Evolutionary conservation across 129 eudicot species (phyloP).

Genomic region (Centaurea solstitialis): DNA sequence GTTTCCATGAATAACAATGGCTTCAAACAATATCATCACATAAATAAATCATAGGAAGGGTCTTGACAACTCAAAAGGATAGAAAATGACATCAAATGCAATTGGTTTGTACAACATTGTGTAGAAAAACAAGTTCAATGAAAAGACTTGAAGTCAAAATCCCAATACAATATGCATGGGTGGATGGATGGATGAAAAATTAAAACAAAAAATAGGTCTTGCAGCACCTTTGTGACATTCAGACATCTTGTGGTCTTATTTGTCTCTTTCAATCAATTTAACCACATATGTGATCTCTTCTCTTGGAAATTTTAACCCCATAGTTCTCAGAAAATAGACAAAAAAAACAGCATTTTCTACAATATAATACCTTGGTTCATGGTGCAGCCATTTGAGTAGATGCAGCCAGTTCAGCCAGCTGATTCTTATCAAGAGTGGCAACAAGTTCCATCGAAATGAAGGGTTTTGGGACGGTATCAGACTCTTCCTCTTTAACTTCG

Average conservation of each 20-base stretch:
- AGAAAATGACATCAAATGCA: slow-evolving; percentile 16
- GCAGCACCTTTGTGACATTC: slow-evolving; percentile 1
- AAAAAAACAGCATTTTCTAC: slow-evolving; percentile 3
- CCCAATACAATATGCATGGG: slow-evolving; percentile 9
- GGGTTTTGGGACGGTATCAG: slow-evolving; percentile 31
- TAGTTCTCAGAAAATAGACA: background rate
- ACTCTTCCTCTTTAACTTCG: slow-evolving; percentile 32
- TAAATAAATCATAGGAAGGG: background rate
- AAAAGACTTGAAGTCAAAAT: slow-evolving; percentile 21
- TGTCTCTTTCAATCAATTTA: slow-evolving; percentile 13
- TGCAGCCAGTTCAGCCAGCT: slow-evolving; percentile 52
- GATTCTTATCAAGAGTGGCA: slow-evolving; percentile 54
- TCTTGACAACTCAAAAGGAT: background rate
- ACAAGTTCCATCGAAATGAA: slow-evolving; percentile 69
- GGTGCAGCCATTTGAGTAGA: slow-evolving; percentile 31
- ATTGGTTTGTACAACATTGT: slow-evolving; percentile 30
- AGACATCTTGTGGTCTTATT: background rate
- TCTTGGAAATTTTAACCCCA: slow-evolving; percentile 1
- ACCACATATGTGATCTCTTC: background rate
- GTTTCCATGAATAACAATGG: background rate
- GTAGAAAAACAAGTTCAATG: slow-evolving; percentile 14
- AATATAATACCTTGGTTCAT: slow-evolving; percentile 21
- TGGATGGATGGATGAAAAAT: slow-evolving; percentile 2
- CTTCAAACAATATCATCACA: background rate
- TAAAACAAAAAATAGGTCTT: slow-evolving; percentile 17